Evolutionary conservation across 495 filamentous ascomycete genomes (phyloP).

Genomic region (Tirmania nivea): DNA sequence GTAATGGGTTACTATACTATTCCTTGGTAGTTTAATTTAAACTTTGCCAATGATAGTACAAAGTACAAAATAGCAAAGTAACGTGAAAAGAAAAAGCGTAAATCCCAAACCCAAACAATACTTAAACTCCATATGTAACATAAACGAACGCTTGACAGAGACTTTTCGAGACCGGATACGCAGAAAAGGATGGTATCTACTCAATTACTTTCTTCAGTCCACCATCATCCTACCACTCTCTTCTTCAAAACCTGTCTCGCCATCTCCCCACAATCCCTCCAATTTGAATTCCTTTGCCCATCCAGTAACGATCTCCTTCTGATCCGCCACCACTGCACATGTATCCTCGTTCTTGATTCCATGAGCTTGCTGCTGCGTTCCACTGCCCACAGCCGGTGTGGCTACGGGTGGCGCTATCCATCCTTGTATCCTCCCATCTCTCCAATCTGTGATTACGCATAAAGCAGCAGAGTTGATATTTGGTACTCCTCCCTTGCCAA

Average conservation of each 20-base stretch:
- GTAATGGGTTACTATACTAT: no score
- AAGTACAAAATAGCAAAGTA: no score
- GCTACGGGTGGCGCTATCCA: conserved; percentile 60
- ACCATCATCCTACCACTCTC: background rate
- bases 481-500: conserved; percentile 77
- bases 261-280: conserved; percentile 73
- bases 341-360: conserved; percentile 11
- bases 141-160: no score
- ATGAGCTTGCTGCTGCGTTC: conserved; percentile 17
- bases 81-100: no score
- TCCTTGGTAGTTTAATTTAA: no score
- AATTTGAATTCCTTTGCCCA: conserved; percentile 95
- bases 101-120: no score
- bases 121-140: no score
- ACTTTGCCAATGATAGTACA: no score
- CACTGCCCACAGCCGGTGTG: conserved; percentile 17
- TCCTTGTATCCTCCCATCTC: conserved; percentile 84
- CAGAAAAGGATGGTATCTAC: no score
- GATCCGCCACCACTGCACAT: conserved; percentile 15
- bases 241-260: conserved; percentile 20
- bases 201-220: background rate
- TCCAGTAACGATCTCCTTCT: conserved; percentile 70
- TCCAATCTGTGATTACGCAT: conserved; percentile 84
- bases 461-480: conserved; percentile 75
- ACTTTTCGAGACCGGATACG: no score